Evolutionary conservation across 2,329 filamentous ascomycete species (phyloP).

Genomic region (Alternaria hordeiaustralica): DNA sequence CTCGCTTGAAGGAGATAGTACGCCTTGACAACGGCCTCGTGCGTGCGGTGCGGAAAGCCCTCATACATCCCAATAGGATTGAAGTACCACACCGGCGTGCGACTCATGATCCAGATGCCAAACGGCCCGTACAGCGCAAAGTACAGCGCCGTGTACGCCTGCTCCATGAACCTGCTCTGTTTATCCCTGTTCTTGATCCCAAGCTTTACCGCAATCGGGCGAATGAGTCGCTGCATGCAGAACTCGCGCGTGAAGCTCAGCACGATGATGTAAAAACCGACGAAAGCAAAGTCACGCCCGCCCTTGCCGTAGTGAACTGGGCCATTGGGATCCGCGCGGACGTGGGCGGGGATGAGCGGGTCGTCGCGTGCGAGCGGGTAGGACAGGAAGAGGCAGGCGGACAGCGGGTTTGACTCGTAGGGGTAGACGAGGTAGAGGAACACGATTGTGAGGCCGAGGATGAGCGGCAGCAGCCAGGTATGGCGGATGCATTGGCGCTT

Average conservation of each 20-base stretch:
- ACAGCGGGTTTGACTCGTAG: constrained; percentile 76
- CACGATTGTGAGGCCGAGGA: constrained; percentile 69
- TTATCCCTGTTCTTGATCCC: constrained; percentile 77
- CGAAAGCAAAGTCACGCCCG: constrained; percentile 83
- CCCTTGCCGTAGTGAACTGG: constrained; percentile 83
- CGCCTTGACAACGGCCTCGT: constrained; percentile 84
- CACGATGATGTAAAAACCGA: constrained; percentile 86
- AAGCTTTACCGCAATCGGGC: constrained; percentile 72
- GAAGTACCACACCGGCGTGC: constrained; percentile 95
- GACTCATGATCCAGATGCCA: constrained; percentile 88
- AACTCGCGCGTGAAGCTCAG: constrained; percentile 95
- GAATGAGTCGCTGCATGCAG: constrained; percentile 88
- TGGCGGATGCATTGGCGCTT: constrained; percentile 58
- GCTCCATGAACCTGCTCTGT: constrained; percentile 93
- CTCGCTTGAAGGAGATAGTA: constrained; percentile 95
- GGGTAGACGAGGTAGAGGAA: constrained; percentile 77
- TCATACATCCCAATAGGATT: constrained; percentile 91
- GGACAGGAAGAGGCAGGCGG: constrained; percentile 86
- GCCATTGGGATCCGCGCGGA: constrained; percentile 48
- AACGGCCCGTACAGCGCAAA: constrained; percentile 82
- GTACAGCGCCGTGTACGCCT: constrained; percentile 92
- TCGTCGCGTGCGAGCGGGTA: constrained; percentile 71
- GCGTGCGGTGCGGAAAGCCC: constrained; percentile 80
- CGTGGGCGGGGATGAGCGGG: constrained; percentile 26
- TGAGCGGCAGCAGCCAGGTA: constrained; percentile 72